Percentiles rank a stretch among this genome's conserved stretches.
phyloP scores from a whole-genome alignment of 1,139 yeast genomes.

The Geotrichum bryndzae region DNA sequence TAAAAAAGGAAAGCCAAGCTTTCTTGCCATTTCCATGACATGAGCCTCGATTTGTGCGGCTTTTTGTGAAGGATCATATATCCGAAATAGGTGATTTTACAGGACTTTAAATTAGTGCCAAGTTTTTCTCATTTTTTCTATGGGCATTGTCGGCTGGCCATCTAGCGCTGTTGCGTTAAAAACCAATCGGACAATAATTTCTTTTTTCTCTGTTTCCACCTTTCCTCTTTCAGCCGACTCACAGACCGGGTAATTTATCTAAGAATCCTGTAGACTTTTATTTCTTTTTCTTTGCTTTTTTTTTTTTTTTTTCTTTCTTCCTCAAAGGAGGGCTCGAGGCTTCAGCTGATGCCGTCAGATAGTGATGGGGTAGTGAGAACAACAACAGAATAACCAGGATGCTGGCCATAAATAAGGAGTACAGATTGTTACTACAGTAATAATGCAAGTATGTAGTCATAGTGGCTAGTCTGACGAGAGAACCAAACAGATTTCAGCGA shows the following conservation, averaged over 20 bases:
- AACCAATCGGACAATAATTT: not conserved
- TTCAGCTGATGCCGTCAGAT: not conserved
- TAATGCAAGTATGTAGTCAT: not conserved
- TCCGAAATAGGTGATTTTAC: not conserved
- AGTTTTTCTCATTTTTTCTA: not conserved
- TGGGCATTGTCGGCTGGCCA: not conserved
- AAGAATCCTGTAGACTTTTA: not conserved
- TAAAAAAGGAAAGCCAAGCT: not conserved
- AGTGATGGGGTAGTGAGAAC: not conserved
- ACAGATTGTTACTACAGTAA: not conserved
- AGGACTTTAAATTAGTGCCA: conserved; percentile 4
- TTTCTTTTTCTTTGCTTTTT: not conserved
- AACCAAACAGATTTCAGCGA: not conserved
- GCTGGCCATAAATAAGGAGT: not conserved
- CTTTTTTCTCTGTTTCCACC: not conserved
- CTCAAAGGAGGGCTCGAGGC: not conserved
- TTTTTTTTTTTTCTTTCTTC: not conserved
- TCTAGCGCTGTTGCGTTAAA: not conserved
- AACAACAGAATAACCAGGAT: not conserved
- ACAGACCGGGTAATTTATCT: not conserved
- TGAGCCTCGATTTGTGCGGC: not conserved
- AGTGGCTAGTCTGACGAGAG: not conserved
- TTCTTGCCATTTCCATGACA: not conserved
- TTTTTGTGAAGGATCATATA: not conserved
- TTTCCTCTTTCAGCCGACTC: not conserved